A percentile compares a stretch with the other conserved stretches of the same genome.
Conservation (phyloP, 1,284 basidiomycete species). For the Malassezia cuniculi region DNA sequence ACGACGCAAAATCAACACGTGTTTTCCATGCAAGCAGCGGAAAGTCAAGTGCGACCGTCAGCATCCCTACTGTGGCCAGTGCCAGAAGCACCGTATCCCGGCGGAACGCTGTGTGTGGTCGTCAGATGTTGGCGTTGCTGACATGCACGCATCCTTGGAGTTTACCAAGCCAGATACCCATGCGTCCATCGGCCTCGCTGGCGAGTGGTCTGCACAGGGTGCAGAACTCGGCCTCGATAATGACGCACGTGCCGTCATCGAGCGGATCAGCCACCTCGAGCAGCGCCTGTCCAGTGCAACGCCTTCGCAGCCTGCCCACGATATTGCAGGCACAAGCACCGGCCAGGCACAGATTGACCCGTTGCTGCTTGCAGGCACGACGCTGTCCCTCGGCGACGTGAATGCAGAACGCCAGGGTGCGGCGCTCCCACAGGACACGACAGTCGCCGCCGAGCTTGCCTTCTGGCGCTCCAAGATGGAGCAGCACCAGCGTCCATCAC, state of each 20-base stretch:
- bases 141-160: conserved; percentile 6
- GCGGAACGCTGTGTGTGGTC: conserved; percentile 30
- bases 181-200: conserved; percentile 15
- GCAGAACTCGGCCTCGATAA: conserved; percentile 20
- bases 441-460: conserved; percentile 13
- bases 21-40: conserved; percentile 37
- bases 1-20: conserved; percentile 39
- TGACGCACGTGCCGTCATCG: conserved; percentile 27
- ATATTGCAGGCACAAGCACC: conserved; percentile 1
- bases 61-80: conserved; percentile 35
- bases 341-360: conserved; percentile 13
- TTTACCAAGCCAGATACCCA: conserved; percentile 12
- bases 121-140: conserved; percentile 8
- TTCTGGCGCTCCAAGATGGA: conserved; percentile 16
- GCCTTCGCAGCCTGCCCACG: conserved; percentile 9
- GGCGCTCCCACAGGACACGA: conserved; percentile 8
- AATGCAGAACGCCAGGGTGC: conserved; percentile 8
- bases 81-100: conserved; percentile 32
- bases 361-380: conserved; percentile 12
- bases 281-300: conserved; percentile 15
- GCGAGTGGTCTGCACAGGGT: conserved; percentile 17
- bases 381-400: conserved; percentile 11
- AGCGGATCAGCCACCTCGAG: conserved; percentile 24
- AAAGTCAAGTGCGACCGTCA: conserved; percentile 39
- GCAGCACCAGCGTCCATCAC: conserved; percentile 12